A percentile compares a stretch with the other conserved stretches of the same genome.
Evolutionary conservation across 305 asterid genomes (phyloP).

Genomic region (Salvia sclarea): DNA sequence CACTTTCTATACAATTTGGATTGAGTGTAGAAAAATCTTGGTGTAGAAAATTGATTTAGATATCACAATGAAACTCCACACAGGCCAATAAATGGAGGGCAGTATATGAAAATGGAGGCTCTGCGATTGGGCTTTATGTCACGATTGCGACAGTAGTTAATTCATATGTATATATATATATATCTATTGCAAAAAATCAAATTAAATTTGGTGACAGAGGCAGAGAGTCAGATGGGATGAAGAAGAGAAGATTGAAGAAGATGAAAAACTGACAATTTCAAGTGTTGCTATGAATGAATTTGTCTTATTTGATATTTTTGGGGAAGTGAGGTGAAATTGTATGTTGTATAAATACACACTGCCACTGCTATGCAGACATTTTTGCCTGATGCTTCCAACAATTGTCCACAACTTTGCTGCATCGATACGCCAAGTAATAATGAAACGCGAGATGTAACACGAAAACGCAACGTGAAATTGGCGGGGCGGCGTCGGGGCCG

Average conservation of each 20-base stretch:
- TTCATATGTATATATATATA: not conserved
- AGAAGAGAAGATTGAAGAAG: conserved; percentile 20
- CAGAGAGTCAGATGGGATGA: not conserved
- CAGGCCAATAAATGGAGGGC: conserved; percentile 1
- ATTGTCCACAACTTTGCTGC: not conserved
- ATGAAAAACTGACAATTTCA: conserved; percentile 8
- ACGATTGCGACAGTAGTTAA: not conserved
- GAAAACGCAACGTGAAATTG: too few relatives aligned
- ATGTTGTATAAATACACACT: not conserved
- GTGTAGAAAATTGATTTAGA: too few relatives aligned
- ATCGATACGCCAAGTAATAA: too few relatives aligned
- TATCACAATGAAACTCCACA: not conserved
- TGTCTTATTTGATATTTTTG: not conserved
- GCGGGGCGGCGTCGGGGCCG: too few relatives aligned
- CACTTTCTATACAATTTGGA: too few relatives aligned
- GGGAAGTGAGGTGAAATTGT: not conserved
- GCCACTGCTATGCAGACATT: not conserved
- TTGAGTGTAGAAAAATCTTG: too few relatives aligned
- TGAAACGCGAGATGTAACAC: too few relatives aligned
- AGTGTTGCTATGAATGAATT: not conserved
- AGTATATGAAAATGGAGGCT: conserved; percentile 3
- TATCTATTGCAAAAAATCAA: too few relatives aligned
- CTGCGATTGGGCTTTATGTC: not conserved
- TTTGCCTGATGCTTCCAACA: not conserved
- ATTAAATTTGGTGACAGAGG: not conserved